Evolutionary conservation across 2,329 filamentous ascomycete species (phyloP), one percentile per base, ranked within the genome.

Genomic region (Acephala macrosclerotiorum): DNA sequence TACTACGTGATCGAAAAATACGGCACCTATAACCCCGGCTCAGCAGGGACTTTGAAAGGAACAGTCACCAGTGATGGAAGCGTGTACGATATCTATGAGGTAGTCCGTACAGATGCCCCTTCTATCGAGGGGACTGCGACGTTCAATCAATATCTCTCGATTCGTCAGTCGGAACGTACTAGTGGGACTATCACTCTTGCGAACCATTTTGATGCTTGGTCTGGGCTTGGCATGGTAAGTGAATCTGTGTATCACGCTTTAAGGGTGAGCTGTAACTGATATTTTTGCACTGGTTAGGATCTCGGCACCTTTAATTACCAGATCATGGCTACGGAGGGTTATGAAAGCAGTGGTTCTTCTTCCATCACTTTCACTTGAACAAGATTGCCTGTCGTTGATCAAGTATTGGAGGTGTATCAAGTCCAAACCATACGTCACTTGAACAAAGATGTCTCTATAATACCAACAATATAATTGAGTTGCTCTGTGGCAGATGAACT

Each of bases 1-100:
- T 69, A 87, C 77, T 88, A 87, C 76, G 82, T 88, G 64, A 79
- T 87, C 68, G 85, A 88, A 66, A 76, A 79, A 26, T 83, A 82
- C 71, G 83, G 82, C 61, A 81, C 80, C 45, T 83, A 86, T 72
- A 79, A 84, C 53, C 84, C 84, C 1, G 79, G 79, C 64, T 80
- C 81, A 71, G 83, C 79, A 16, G 80, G 80, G 66, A 81, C 79
- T 0, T 77, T 78, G 66, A 83, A 83, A 72, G 86, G 85, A 29
- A 81, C 80, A 62, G 81, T 88, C 68, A 80, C 78, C 29, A 77
- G 76, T 29, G 85, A 87, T 49, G 85, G 85, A 57, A 80, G 81
- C n/a, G 82, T 80, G 2, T 88, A 88, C 74, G 80, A 85, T 53
- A 70, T 72, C n/a, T 82, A 80, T 67, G 71, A 73, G 14, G 76